Evolutionary conservation across 2,329 filamentous ascomycete species (phyloP), one percentile per base, ranked within the genome.

Genomic region (Neopestalotiopsis sp.): DNA sequence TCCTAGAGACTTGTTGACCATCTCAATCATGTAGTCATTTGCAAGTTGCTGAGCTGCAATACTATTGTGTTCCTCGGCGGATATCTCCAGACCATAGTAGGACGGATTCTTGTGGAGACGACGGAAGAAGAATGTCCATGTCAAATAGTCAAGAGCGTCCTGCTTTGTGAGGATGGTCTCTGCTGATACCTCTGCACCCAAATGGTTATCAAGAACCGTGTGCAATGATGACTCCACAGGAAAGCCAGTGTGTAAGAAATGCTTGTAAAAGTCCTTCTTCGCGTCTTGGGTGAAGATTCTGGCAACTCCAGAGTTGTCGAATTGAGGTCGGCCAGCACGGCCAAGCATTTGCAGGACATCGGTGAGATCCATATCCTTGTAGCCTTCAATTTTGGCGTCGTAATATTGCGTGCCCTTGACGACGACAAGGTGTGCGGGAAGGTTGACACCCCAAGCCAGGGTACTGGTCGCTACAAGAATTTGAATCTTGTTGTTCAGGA

Each of bases 61-160:
- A 9, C 92, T 95, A 78, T 94, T 97, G 81, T 98, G 94, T 74
- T 98, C 94, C 74, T 98, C 95, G 0, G 93, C 92, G 0, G 93
- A 94, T 59, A 99, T 96, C 78, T 98, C 93, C 0, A 99, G 90
- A 0, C 97, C 97, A 75, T 99, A 99, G 82, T 97, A 99, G 0
- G 95, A 97, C 1, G 96, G 96, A 75, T 99, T 99, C 85, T 99
- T 99, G 84, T 99, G 96, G 52, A 99, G 84, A 12, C 96, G 88
- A 2, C 97, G 90, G 87, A 99, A 99, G 88, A 99, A 99, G 84
- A 99, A 99, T 0, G 97, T 99, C 96, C 97, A 99, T 0, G 96
- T 99, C 66, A 99, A 83, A 78, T 99, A 99, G 80, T 99, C 97
- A 4, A 99, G 87, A 0, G 96, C 96, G 81, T 99, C 96, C 81